Conservation (phyloP, 768 basidiomycete species). For the Kwoniella dejecticola region DNA sequence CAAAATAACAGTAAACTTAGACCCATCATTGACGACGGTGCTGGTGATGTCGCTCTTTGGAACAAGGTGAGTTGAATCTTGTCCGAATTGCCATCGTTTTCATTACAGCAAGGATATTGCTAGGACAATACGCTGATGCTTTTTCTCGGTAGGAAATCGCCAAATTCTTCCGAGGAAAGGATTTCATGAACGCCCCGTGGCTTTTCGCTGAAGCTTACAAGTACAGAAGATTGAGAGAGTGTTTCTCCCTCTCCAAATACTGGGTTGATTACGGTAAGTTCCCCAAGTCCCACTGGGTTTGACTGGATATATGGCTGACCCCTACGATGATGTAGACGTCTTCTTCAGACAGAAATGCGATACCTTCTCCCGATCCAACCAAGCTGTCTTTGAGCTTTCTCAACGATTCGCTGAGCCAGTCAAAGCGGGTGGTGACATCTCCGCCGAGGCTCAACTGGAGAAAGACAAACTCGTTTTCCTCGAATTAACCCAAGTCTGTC, state of each 20-base stretch:
- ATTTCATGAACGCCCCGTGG: constrained; percentile 88
- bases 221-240: constrained; percentile 70
- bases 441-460: constrained; percentile 60
- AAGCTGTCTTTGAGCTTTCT: constrained; percentile 92
- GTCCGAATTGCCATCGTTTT: not conserved
- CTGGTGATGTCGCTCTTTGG: constrained; percentile 91
- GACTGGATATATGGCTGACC: not conserved
- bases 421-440: constrained; percentile 61
- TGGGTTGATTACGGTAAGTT: constrained; percentile 74
- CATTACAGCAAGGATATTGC: too few relatives aligned
- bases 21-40: constrained; percentile 85
- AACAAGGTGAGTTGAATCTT: constrained; percentile 65
- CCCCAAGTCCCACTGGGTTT: not conserved
- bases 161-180: constrained; percentile 82
- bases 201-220: constrained; percentile 83
- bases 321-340: constrained; percentile 60
- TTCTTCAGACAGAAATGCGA: constrained; percentile 97
- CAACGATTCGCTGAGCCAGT: constrained; percentile 86
- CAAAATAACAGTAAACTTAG: constrained; percentile 78
- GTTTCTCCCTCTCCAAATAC: constrained; percentile 85
- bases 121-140: too few relatives aligned
- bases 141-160: constrained; percentile 66
- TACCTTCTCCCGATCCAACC: constrained; percentile 87
- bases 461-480: constrained; percentile 77
- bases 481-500: constrained; percentile 91